Percentiles rank a stretch among this genome's conserved stretches.
These are phyloP conservation scores for Alnus glutinosa DNA, from an alignment of 306 rosid genomes.

Conservation along the genomic window DNA sequence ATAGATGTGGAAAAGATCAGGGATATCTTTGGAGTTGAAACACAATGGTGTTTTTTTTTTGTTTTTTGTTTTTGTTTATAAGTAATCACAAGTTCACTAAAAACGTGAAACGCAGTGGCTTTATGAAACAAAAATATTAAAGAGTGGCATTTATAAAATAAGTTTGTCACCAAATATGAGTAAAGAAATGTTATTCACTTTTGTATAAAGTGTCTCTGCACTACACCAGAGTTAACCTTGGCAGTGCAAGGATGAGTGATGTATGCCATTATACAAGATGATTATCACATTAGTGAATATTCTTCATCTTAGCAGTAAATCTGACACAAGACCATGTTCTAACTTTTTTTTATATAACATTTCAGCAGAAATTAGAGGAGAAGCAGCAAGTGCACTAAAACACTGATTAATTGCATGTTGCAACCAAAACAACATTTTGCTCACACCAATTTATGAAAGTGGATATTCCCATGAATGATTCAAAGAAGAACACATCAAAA, in stretches of 20 bases:
- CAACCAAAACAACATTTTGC: slow-evolving; percentile 4
- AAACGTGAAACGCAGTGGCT: background rate
- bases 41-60: background rate
- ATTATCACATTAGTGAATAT: background rate
- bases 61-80: background rate
- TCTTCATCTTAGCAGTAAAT: background rate
- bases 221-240: background rate
- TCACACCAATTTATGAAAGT: background rate
- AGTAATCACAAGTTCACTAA: no score
- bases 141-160: background rate
- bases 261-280: background rate
- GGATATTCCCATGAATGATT: background rate
- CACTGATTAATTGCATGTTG: background rate
- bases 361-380: background rate
- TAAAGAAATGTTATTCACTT: background rate
- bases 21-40: background rate
- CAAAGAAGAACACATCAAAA: background rate
- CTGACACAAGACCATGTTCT: background rate
- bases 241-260: background rate
- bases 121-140: background rate
- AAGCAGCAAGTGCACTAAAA: background rate
- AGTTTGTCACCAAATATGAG: background rate
- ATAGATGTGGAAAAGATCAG: background rate
- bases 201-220: background rate
- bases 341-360: background rate